Evolutionary conservation across 345 rosid species (phyloP), one percentile per base, ranked within the genome.

Genomic region (Punica granatum): DNA sequence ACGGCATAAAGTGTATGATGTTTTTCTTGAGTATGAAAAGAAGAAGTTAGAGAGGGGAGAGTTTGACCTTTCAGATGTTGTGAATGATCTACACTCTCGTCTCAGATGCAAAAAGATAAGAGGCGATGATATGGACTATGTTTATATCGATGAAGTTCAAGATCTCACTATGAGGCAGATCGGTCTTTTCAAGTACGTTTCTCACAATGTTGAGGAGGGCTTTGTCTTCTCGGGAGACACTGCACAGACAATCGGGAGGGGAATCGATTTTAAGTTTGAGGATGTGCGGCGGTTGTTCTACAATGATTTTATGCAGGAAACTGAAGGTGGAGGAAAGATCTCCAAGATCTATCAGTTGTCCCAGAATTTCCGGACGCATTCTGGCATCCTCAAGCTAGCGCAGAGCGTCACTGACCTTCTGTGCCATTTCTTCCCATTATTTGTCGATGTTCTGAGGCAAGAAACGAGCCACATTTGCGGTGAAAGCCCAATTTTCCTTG

Each of bases 301-400:
- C 39, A 74, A 75, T 7, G 81, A 78, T 46, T 86, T 84, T 74
- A 63, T 86, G 44, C 11, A 67, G 3, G 76, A 54, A 41, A 72
- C 79, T 15, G 66, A 54, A 37, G 39, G 39, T 34, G 70, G 25
- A 19, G 83, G 83, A 37, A 72, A 71, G 70, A 51, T 80, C 8
- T 82, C 88, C 1, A 62, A 72, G 37, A 61, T n/a, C 35, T 76
- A 76, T 59, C 77, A 72, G 21, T 69, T 85, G 79, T 74, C 67
- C 70, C 85, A 82, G 66, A 86, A 86, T 67, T 82, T 84, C 42
- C 84, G 86, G 13, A 81, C 86, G 23, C 88, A 84, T 77, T 72
- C 60, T 60, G 85, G 84, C 59, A 77, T 86, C 18, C 70, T 86
- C 15, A 77, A 78, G 46, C 54, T 86, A 69, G 83, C 86, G 4